Base-by-base conservation (phyloP, 768 basidiomycete genomes). In the Asterophora parasitica region DNA sequence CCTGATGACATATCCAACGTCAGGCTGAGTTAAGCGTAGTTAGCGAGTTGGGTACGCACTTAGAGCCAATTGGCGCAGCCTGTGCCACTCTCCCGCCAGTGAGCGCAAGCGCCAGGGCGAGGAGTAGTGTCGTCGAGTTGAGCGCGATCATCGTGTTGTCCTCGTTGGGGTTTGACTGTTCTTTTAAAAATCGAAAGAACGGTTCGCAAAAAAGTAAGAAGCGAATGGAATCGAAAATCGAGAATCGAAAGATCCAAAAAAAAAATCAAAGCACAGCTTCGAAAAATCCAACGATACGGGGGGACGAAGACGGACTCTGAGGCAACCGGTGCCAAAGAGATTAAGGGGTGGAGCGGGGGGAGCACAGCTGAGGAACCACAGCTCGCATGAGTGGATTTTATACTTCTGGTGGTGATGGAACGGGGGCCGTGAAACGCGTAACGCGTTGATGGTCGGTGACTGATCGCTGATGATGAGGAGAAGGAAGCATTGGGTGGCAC, bases 291-390 rank as follows among this genome's bases (percentile, higher is more conserved):
- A 20, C 4, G 37, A 20, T 45, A 41, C n/a, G 37, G 37, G 17
- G 35, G 40, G 32, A 51, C 50, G n/a, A 3, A 23, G 23, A 23
- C 23, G 23, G 49, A 49, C 48, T 54, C 56, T 52, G 33, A 46
- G 56, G 56, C 48, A 54, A 52, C 56, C 56, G 53, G 56, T 54
- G 50, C 56, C 56, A 44, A 43, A 54, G 53, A 57, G 53, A 54
- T 44, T 49, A 40, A 45, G 37, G 33, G 6, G 27, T 34, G 44
- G 48, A 52, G 44, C 39, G 42, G 42, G 30, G 49, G 49, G 50
- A 54, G 56, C 52, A 54, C 55, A 53, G 52, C 55, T 56, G 44
- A 26, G 34, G 55, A 48, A 36, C 19, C 38, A 10, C 7, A n/a
- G 37, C 20, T 23, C 38, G 32, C 9, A 30, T 13, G 23, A 17